Base-by-base conservation (phyloP, 169 alveolate genomes). In the Cryptosporidium felis region DNA sequence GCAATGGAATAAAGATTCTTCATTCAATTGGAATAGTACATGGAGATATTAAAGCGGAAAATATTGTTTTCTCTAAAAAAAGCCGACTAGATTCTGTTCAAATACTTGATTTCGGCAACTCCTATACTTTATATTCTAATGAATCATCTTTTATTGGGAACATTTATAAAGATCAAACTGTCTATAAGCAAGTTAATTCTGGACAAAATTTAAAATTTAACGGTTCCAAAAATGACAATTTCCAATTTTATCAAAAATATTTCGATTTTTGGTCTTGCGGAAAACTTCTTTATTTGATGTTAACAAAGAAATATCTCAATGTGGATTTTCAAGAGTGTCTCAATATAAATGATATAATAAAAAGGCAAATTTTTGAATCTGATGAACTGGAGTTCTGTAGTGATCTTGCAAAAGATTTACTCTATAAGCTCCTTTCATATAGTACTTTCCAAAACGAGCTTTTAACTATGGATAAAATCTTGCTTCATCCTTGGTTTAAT, bases 31-130 rank as follows among this genome's bases (percentile, higher is more conserved):
- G 94, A 44, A 91, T 91, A 32, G 82, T 62, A 40, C 96, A 91
- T 66, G 91, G 96, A 74, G 96, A 93, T 81, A 89, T 93, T 26
- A 93, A 93, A 46, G 91, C 92, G 0, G 96, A 93, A 88, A 93
- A 93, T 63, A 81, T 93, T 4, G 60, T 91, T 88, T 79, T 93
- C 16, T 90, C 92, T 12, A 58, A 91, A 59, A 82, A 88, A 53
- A 82, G 80, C 21, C 60, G 85, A 62, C 67, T 74, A 12, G 85
- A 74, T 53, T 21, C 88, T 46, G 82, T 90, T n/a, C 91, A 90
- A 46, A 34, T 93, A n/a, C 81, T 91, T n/a, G 94, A 93, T 79
- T 93, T 93, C 65, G 94, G 94, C 0, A 89, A 58, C n/a, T 74
- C 85, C 14, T 51, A 28, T 53, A 12, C 40, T 12, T 36, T 74